Percentiles rank a stretch among this genome's conserved stretches.
Evolutionary conservation across 495 filamentous ascomycete species (phyloP).

Genomic region (Aspergillus baeticus): DNA sequence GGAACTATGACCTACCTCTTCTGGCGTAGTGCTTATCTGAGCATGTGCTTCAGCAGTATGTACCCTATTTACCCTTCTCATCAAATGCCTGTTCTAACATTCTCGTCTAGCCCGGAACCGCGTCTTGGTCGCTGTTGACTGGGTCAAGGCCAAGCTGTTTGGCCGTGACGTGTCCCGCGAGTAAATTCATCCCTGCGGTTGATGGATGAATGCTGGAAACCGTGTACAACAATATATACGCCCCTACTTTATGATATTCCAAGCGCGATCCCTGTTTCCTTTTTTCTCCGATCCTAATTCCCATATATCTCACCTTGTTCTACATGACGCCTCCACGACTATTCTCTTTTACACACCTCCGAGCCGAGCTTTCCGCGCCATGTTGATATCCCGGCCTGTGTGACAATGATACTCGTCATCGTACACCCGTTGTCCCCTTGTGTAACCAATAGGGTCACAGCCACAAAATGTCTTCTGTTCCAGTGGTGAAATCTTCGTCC

Average conservation of each 20-base stretch:
- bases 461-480: not conserved
- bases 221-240: conserved; percentile 19
- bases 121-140: conserved; percentile 88
- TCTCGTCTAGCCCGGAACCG: conserved; percentile 72
- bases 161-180: conserved; percentile 94
- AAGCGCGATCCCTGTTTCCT: conserved; percentile 10
- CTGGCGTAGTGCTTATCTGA: conserved; percentile 96
- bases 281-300: conserved; percentile 13
- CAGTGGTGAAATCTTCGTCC: no score
- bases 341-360: conserved; percentile 3
- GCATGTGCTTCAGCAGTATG: conserved; percentile 99
- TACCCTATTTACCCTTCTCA: conserved; percentile 23
- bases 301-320: conserved; percentile 10
- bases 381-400: conserved; percentile 6
- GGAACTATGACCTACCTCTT: conserved; percentile 85
- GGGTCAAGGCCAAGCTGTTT: conserved; percentile 93
- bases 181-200: conserved; percentile 44
- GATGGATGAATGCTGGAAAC: conserved; percentile 4
- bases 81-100: conserved; percentile 18
- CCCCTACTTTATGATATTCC: conserved; percentile 21
- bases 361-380: conserved; percentile 3
- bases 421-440: not conserved
- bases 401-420: conserved; percentile 3
- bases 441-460: not conserved
- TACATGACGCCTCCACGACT: conserved; percentile 13